Percentiles rank a stretch among this genome's conserved stretches.
phyloP scores from a whole-genome alignment of 441 rosid genomes.

The Gossypium gossypioides region DNA sequence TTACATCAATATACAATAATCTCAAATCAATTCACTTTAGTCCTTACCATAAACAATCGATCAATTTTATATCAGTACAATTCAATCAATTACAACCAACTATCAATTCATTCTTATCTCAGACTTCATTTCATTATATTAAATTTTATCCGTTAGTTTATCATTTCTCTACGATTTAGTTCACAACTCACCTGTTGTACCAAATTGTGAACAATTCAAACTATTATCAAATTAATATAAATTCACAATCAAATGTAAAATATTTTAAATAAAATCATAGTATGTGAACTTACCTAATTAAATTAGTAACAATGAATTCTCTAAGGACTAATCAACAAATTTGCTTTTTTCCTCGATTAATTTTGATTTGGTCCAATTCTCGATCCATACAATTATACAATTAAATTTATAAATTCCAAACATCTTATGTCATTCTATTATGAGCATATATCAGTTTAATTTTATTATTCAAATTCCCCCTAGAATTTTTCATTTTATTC shows the following conservation, averaged over 20 bases:
- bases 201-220: background rate
- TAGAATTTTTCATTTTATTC: background rate
- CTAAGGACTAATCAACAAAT: background rate
- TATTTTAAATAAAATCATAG: background rate
- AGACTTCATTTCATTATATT: background rate
- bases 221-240: background rate
- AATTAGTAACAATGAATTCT: background rate
- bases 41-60: background rate
- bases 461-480: background rate
- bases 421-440: background rate
- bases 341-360: background rate
- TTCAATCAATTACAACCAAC: background rate
- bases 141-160: background rate
- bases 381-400: background rate
- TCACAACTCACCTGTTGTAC: background rate
- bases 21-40: background rate
- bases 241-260: background rate
- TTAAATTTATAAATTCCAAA: background rate
- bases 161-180: background rate
- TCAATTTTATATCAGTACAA: background rate
- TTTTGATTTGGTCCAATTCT: background rate
- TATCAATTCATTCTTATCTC: background rate
- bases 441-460: background rate
- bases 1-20: background rate
- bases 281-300: background rate